A percentile compares a stretch with the other conserved stretches of the same genome.
Evolutionary conservation across 208 protist genomes (phyloP).

Genomic region (Leishmania martiniquensis): DNA sequence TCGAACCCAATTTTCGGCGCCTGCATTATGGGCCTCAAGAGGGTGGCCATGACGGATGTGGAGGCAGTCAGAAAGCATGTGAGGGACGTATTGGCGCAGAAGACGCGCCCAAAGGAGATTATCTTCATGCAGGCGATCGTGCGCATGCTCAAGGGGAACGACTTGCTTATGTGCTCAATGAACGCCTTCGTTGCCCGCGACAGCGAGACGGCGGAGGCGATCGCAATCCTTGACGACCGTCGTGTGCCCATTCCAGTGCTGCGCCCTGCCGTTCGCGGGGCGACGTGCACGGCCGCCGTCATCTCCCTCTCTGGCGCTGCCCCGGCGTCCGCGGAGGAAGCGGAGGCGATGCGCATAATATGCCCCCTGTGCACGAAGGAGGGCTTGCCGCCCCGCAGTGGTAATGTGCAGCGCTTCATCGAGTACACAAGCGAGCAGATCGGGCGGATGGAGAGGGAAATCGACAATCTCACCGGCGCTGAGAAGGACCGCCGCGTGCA

Average conservation of each 20-base stretch:
- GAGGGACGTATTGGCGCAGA: constrained; percentile 25
- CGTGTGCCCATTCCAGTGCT: constrained; percentile 47
- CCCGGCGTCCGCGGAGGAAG: constrained; percentile 32
- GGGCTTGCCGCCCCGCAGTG: constrained; percentile 58
- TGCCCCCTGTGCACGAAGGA: constrained; percentile 37
- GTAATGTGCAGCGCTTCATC: constrained; percentile 65
- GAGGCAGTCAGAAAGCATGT: constrained; percentile 34
- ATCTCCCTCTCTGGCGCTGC: constrained; percentile 35
- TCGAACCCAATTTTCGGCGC: constrained; percentile 68
- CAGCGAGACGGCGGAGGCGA: constrained; percentile 39
- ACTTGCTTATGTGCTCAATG: constrained; percentile 45
- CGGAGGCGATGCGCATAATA: constrained; percentile 28
- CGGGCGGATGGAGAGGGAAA: constrained; percentile 26
- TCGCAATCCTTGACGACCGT: constrained; percentile 44
- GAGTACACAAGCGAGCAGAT: constrained; percentile 51
- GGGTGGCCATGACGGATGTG: constrained; percentile 19
- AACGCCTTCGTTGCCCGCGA: constrained; percentile 36
- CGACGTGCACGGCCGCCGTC: constrained; percentile 43
- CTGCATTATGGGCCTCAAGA: constrained; percentile 52
- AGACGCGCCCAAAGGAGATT: constrained; percentile 34
- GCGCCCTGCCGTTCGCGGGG: constrained; percentile 51
- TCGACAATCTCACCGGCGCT: constrained; percentile 24
- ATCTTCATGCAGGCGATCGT: constrained; percentile 47
- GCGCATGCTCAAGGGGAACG: constrained; percentile 28
- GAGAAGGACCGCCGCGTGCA: constrained; percentile 27